Conservation (phyloP, 331 rosid genomes). For the Quercus tomentella region DNA sequence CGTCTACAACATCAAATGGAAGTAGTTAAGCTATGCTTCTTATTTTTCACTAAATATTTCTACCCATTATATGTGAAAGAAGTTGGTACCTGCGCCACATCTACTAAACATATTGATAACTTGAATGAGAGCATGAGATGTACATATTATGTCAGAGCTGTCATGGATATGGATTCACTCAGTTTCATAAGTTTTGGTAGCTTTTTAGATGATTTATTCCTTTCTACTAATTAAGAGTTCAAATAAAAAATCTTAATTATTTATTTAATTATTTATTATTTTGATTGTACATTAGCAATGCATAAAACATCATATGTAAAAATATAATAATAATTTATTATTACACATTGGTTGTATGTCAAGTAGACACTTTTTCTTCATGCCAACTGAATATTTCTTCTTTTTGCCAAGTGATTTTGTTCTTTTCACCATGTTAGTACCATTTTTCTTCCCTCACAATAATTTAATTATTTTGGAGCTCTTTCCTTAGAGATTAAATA, state of each 20-base stretch:
- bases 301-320: too few species aligned
- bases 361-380: too few species aligned
- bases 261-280: not conserved
- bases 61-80: not conserved
- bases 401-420: too few species aligned
- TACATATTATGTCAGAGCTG: conserved; percentile 20
- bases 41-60: not conserved
- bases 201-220: not conserved
- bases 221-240: not conserved
- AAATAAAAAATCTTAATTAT: not conserved
- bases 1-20: conserved; percentile 40
- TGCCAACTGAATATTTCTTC: too few species aligned
- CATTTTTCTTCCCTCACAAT: too few species aligned
- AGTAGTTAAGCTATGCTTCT: conserved; percentile 32
- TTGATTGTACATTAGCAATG: not conserved
- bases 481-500: too few species aligned
- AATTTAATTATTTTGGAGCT: too few species aligned
- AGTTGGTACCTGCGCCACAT: not conserved
- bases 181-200: conserved; percentile 10
- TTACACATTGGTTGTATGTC: too few species aligned
- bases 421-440: too few species aligned
- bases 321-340: too few species aligned
- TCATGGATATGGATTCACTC: not conserved
- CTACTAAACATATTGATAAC: not conserved
- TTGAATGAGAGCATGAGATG: conserved; percentile 17